A percentile compares a stretch with the other conserved stretches of the same genome.
phyloP scores from a whole-genome alignment of 805 yeast species.

The Cyberlindnera xishuangbannaensis region DNA sequence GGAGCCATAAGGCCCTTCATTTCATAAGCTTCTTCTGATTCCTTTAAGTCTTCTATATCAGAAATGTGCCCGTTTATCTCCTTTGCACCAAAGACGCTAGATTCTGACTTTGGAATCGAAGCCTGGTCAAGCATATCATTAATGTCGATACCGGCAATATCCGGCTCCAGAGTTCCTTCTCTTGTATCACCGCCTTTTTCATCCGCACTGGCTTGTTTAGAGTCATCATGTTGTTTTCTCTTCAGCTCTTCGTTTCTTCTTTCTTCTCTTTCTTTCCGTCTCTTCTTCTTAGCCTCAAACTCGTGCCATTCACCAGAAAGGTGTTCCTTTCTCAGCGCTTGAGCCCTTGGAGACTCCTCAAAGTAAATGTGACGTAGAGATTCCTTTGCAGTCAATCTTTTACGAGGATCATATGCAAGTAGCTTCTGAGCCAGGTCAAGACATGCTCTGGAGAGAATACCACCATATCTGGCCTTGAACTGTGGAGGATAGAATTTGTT shows the following conservation, averaged over 20 bases:
- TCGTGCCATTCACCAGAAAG: conserved; percentile 92
- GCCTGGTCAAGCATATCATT: too few species aligned
- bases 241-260: not conserved
- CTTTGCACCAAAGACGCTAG: too few species aligned
- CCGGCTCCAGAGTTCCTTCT: too few species aligned
- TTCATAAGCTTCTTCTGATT: too few species aligned
- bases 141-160: too few species aligned
- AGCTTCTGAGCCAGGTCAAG: conserved; percentile 61
- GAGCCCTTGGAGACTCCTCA: conserved; percentile 58
- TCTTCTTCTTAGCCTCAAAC: conserved; percentile 81
- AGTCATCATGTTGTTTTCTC: not conserved
- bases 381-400: conserved; percentile 59
- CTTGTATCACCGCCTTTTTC: too few species aligned
- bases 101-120: too few species aligned
- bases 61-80: too few species aligned
- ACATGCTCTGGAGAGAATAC: conserved; percentile 42
- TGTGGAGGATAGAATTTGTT: conserved; percentile 22
- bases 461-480: conserved; percentile 39
- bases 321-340: conserved; percentile 48
- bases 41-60: too few species aligned
- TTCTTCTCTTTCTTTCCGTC: conserved; percentile 26
- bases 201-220: too few species aligned
- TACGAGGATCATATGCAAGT: conserved; percentile 61
- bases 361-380: conserved; percentile 75
- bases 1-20: too few species aligned